Evolutionary conservation across 495 filamentous ascomycete species (phyloP).

Genomic region (Neurospora tetraspora): DNA sequence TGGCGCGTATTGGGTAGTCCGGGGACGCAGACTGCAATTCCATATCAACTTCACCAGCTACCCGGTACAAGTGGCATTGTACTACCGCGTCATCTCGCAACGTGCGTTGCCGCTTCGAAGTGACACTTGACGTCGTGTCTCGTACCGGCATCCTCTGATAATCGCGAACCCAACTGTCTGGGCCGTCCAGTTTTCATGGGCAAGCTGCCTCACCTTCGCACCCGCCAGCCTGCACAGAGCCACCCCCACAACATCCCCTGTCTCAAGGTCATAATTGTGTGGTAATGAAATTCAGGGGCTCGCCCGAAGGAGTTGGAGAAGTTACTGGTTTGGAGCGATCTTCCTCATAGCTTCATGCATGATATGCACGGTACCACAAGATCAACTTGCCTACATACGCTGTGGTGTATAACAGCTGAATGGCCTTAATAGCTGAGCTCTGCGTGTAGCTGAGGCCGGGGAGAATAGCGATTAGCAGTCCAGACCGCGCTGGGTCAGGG

Average conservation of each 20-base stretch:
- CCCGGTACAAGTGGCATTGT: background rate
- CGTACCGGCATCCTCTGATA: background rate
- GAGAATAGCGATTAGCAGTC: background rate
- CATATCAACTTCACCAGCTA: background rate
- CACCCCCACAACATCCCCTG: background rate
- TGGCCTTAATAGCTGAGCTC: background rate
- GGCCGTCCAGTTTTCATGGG: background rate
- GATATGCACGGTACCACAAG: background rate
- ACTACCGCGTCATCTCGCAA: background rate
- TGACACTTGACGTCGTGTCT: background rate
- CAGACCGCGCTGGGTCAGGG: background rate
- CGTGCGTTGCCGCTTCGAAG: background rate
- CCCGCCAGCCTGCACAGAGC: background rate
- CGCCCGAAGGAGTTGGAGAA: background rate
- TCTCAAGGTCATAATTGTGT: background rate
- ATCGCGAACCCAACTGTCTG: background rate
- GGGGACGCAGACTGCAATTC: background rate
- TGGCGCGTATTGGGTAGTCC: background rate
- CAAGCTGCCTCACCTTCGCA: background rate
- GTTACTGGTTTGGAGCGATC: background rate
- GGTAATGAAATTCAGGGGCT: background rate
- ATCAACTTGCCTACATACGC: background rate
- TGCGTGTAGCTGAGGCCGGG: background rate
- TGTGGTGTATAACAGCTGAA: background rate
- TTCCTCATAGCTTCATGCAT: background rate